Evolutionary conservation across 331 rosid species (phyloP), one percentile per base, ranked within the genome.

Genomic region (Quercus lobata): DNA sequence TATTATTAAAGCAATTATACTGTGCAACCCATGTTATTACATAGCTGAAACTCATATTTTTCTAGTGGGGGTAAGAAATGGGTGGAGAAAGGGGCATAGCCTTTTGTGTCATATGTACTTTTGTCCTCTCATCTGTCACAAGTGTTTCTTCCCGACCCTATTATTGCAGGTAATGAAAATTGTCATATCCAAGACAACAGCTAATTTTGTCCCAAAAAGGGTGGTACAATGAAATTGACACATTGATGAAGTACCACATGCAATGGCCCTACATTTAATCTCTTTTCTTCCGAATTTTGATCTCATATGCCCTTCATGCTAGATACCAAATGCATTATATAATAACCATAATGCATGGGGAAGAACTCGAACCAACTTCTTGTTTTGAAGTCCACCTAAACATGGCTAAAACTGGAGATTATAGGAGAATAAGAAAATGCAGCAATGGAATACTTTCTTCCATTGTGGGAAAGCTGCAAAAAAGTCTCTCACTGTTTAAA

Each of bases 181-280:
- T 70, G 71, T 61, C 22, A 68, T 68, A 70, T 80, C 62, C 41
- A 70, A 73, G 57, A 68, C 34, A 49, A 70, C 29, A 8, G 73
- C 66, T 74, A 80, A 57, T 73, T 56, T 57, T 0, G 76, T 79
- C 53, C 22, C 81, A 41, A 76, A 82, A 80, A 58, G 37, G 55
- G 71, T 49, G 74, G 46, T 75, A 35, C 80, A 65, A 49, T 74
- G 83, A 77, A 87, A 85, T 65, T 69, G 76, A 84, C 74, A 3
- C 32, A 74, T 72, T 81, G 72, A 74, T 76, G 74, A 66, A 73
- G 74, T 24, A 22, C 73, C 85, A 86, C 89, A 87, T 83, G 89
- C 78, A 12, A 57, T 66, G 88, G 91, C 73, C 84, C 89, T 55
- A 49, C 79, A 10, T 52, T 65, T 25, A 63, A 4, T 52, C 66